Base-by-base conservation (phyloP, 1,139 yeast genomes). In the Scheffersomyces parashehatae region DNA sequence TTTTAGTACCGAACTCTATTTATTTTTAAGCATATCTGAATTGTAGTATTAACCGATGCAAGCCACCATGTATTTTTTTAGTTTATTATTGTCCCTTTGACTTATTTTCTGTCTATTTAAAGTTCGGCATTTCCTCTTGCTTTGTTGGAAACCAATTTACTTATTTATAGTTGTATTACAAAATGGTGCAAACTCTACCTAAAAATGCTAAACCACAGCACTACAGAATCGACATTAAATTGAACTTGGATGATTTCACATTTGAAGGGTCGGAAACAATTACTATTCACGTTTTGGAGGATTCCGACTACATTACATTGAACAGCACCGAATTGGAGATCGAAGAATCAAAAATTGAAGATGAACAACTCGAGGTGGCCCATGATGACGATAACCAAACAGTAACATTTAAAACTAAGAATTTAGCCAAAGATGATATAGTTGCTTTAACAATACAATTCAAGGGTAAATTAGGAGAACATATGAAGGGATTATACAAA, bases 311-410 rank as follows among this genome's bases (percentile, higher is more conserved):
- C 15, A n/a, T 24, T 29, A 20, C 12, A 8, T 16, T 31, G 5
- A n/a, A 31, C 13, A 31, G 34, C 34, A n/a, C 11, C 16, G 11
- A 12, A 2, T 12, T 31, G 11, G 34, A 31, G 15, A 16, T 31
- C 5, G 5, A n/a, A 5, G 34, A 12, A 12, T 16, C 34, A n/a
- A 31, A 16, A 31, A 14, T 31, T 13, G 15, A 12, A n/a, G 13
- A 31, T n/a, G 11, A 31, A 5, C 34, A 14, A 20, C 49, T 61
- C 13, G 54, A 63, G n/a, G 66, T 67, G 43, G 52, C 62, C 8
- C 77, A 74, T 32, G 85, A 81, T 24, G 77, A 74, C 32, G 85
- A 81, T 24, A 63, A 72, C 39, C 91, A 88, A 67, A 78, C 85
- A 30, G 83, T 80, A 40, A 78, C 82, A 39, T 83, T 90, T 66